Evolutionary conservation across 75 land plant genomes (phyloP), one percentile per base, ranked within the genome.

Genomic region (Sequoia sempervirens): DNA sequence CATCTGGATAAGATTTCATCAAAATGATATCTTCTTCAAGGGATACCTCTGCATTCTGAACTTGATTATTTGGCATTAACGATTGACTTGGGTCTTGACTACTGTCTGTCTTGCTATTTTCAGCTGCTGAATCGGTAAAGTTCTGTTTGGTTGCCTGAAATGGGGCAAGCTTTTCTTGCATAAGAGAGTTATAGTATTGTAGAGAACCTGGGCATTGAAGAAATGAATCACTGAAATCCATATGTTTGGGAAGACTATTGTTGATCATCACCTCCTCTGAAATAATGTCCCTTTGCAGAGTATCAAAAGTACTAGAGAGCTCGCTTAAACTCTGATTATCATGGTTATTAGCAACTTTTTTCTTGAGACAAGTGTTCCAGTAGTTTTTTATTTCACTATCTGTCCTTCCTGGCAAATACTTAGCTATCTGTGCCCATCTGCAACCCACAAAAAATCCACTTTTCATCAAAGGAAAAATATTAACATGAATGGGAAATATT

Each of bases 391-490:
- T 88, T 58, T 88, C 89, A 52, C 87, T 88, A 36, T 88, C 89
- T 61, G 89, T 88, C 80, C 89, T 83, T 32, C 89, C 89, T 12
- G 89, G 89, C 45, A 88, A 87, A 15, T 82, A 84, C 72, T 88
- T 88, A 37, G 89, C 89, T 66, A 88, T 88, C 81, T 88, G 89
- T 12, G 89, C 88, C 89, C 89, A 88, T 6, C 85, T 83, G 74
- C 50, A 78, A 0, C 2, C 53, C 2, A 6, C 53, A 0, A 75
- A 75, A 75, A 18, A 75, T 38, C 2, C 43, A 37, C 8, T 75
- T 18, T 37, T 38, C 26, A 75, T 40, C 34, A 4, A 36, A 64
- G 36, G 0, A 34, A 36, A 75, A 38, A 15, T 17, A 12, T 17
- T 15, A 38, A 75, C 1, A 13, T 13, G 37, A 36, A 75, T 7